Base-by-base conservation (phyloP, 1,284 basidiomycete genomes). In the Apiotrichum gracile region DNA sequence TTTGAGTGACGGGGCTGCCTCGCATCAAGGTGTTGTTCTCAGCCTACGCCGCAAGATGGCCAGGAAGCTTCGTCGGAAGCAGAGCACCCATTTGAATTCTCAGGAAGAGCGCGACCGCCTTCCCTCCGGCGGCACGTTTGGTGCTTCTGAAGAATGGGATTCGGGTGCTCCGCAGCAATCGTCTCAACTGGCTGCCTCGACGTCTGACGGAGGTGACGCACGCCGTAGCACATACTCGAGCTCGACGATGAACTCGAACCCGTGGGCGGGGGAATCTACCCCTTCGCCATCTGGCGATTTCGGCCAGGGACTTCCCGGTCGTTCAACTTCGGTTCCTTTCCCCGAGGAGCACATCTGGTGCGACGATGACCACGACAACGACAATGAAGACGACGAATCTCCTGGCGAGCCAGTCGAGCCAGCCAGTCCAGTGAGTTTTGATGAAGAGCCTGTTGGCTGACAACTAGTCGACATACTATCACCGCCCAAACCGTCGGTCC, bases 331-430 rank as follows among this genome's bases (percentile, higher is more conserved):
- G n/a, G n/a, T n/a, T 56, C 85, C 85, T 77, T 74, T 92, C 3
- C 87, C 88, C 1, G 67, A 72, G 42, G 81, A 84, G 62, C 85
- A 80, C 43, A 80, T 82, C 35, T 88, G 87, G 85, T 74, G 73
- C 16, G 80, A 74, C 49, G 63, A 61, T 26, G 56, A 61, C 27
- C 60, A 59, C 34, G 58, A 60, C 12, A 54, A 61, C 26, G 72
- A 81, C 5, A 80, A 79, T 21, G 71, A 70, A 14, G 78, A 77
- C 25, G 76, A 72, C 38, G 76, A 78, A 12, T 45, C 47, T 25
- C 38, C 51, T 5, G 47, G 33, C 2, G 61, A 62, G 24, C 31
- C 48, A 7, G 37, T 19, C 5, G n/a, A 5, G 14, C 51, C 56
- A 2, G 57, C 51, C 24, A 60, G 49, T 21, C 61, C 52, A 1